phyloP scores from a whole-genome alignment of 441 rosid genomes.

The Brassica balearica region DNA sequence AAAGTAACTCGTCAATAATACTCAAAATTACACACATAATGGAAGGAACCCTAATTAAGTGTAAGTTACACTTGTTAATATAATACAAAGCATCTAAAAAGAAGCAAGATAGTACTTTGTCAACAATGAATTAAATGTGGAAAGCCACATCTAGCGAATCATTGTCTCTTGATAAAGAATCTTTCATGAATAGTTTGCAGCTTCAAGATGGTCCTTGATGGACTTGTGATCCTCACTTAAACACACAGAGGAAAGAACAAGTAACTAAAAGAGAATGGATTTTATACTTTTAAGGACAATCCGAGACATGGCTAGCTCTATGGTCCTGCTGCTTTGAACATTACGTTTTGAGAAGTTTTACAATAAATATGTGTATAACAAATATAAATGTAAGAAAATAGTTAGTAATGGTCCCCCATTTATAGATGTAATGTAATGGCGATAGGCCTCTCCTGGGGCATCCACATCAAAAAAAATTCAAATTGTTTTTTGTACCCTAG shows the following conservation, averaged over 20 bases:
- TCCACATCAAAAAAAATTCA: slow-evolving; percentile 30
- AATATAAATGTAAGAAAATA: slow-evolving; percentile 26
- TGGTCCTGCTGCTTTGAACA: slow-evolving; percentile 48
- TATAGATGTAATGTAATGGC: slow-evolving; percentile 39
- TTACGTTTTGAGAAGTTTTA: slow-evolving; percentile 46
- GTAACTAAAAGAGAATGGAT: slow-evolving; percentile 45
- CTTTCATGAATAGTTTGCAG: slow-evolving; percentile 46
- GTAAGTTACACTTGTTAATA: slow-evolving; percentile 10
- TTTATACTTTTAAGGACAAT: slow-evolving; percentile 47
- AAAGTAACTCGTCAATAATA: not conserved
- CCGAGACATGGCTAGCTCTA: slow-evolving; percentile 39
- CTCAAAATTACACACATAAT: slow-evolving; percentile 8
- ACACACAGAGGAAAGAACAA: slow-evolving; percentile 47
- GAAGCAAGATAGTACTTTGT: slow-evolving; percentile 39
- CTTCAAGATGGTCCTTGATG: slow-evolving; percentile 47
- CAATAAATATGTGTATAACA: slow-evolving; percentile 37
- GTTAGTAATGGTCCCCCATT: slow-evolving; percentile 47
- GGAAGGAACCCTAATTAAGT: not conserved
- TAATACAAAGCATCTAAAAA: slow-evolving; percentile 4
- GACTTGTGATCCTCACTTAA: slow-evolving; percentile 47
- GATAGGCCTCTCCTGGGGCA: slow-evolving; percentile 47
- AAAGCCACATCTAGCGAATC: slow-evolving; percentile 49
- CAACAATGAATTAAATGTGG: slow-evolving; percentile 40
- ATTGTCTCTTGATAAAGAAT: slow-evolving; percentile 45
- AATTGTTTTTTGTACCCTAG: slow-evolving; percentile 48